Conservation (phyloP, 2,329 filamentous ascomycete species). For the Aspergillaceae sp. region DNA sequence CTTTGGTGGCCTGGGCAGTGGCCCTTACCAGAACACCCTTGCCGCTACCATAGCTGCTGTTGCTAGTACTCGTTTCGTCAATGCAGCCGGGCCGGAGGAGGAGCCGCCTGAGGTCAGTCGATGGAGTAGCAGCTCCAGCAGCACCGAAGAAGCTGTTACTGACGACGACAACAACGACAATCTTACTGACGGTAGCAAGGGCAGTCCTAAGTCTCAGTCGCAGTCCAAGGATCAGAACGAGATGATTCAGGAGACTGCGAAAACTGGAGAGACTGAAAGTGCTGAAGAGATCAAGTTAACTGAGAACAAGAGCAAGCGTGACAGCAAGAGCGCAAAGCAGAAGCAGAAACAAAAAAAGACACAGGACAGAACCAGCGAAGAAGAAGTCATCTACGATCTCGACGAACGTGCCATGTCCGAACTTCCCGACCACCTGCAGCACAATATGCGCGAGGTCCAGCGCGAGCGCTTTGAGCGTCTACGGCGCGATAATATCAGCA, state of each 20-base stretch:
- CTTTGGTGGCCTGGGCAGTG: no score
- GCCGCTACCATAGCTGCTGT: no score
- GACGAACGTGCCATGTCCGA: conserved; percentile 18
- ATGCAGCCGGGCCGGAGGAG: no score
- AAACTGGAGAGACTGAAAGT: no score
- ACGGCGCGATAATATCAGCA: not conserved
- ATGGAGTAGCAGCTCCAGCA: not conserved
- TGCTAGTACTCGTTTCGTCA: no score
- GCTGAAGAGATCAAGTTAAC: no score
- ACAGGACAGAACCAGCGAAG: conserved; percentile 7
- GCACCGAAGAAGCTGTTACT: not conserved
- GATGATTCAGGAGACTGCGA: no score
- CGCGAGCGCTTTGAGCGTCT: conserved; percentile 14
- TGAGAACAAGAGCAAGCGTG: no score
- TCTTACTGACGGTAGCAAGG: no score
- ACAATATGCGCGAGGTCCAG: conserved; percentile 20
- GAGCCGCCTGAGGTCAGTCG: not conserved
- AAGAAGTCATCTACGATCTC: conserved; percentile 20
- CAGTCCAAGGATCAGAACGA: no score
- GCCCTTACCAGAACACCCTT: no score
- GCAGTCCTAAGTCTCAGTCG: no score
- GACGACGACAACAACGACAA: not conserved
- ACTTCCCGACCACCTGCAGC: conserved; percentile 18
- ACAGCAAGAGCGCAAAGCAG: not conserved
- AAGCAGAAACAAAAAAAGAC: conserved; percentile 5